Conservation (phyloP, 2,329 filamentous ascomycete genomes). For the Colletotrichum euphorbiae region DNA sequence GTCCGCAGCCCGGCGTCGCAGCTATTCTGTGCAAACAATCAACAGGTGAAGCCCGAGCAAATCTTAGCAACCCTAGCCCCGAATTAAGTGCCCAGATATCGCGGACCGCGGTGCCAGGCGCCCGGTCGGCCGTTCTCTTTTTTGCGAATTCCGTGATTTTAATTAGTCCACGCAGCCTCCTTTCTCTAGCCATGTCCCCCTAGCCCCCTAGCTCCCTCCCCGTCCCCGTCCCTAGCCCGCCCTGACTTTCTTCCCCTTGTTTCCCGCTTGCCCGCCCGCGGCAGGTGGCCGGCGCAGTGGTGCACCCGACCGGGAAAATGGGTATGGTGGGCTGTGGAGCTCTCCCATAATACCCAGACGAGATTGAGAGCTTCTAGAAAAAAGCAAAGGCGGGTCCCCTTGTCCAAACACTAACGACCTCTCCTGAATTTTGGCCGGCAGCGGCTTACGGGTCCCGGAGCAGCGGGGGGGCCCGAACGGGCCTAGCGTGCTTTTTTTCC, state of each 20-base stretch:
- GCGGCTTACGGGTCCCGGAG: constrained; percentile 30
- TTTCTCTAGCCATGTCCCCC: neutral
- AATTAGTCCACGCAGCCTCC: constrained; percentile 2
- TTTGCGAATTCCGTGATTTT: constrained; percentile 19
- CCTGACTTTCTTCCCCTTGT: neutral
- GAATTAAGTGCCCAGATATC: neutral
- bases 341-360: neutral
- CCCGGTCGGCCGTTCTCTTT: constrained; percentile 9
- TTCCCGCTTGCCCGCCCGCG: constrained; percentile 17
- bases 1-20: constrained; percentile 17
- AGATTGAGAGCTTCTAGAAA: constrained; percentile 32
- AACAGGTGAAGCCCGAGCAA: constrained; percentile 17
- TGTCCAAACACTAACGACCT: neutral
- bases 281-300: neutral
- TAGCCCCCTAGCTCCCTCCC: neutral
- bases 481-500: constrained; percentile 6
- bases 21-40: constrained; percentile 25
- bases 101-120: constrained; percentile 15
- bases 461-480: constrained; percentile 11
- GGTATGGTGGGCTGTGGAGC: too few relatives aligned
- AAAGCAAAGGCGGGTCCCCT: constrained; percentile 5
- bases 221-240: neutral
- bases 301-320: constrained; percentile 19
- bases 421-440: constrained; percentile 32
- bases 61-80: neutral